Evolutionary conservation across 1,139 yeast genomes (phyloP).

Genomic region (Pichia sp.): DNA sequence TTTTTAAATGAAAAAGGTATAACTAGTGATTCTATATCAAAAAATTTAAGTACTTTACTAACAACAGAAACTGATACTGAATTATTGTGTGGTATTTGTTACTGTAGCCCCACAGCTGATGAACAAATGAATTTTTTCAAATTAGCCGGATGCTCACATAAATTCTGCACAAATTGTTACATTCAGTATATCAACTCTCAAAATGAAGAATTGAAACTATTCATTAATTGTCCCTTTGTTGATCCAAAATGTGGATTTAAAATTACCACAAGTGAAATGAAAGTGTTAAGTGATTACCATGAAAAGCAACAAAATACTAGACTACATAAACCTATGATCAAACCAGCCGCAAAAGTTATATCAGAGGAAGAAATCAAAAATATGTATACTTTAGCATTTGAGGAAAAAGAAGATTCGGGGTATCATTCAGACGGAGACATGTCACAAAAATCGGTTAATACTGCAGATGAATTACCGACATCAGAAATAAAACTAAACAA

Average conservation of each 20-base stretch:
- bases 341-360: slow-evolving; percentile 6
- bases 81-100: slow-evolving; percentile 63
- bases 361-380: slow-evolving; percentile 15
- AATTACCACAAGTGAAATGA: slow-evolving; percentile 23
- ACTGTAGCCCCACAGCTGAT: slow-evolving; percentile 40
- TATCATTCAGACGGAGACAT: slow-evolving; percentile 8
- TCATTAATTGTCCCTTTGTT: slow-evolving; percentile 54
- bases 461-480: neutral
- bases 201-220: slow-evolving; percentile 42
- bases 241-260: slow-evolving; percentile 27
- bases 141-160: slow-evolving; percentile 57
- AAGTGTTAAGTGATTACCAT: slow-evolving; percentile 22
- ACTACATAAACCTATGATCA: neutral
- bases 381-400: slow-evolving; percentile 9
- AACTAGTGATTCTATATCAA: slow-evolving; percentile 32
- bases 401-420: slow-evolving; percentile 4
- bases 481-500: slow-evolving; percentile 10
- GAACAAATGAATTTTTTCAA: slow-evolving; percentile 38
- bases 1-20: slow-evolving; percentile 32
- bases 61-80: slow-evolving; percentile 26
- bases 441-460: neutral
- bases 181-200: slow-evolving; percentile 48
- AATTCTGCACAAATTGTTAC: slow-evolving; percentile 65
- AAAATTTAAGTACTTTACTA: slow-evolving; percentile 11
- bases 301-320: slow-evolving; percentile 3